These are phyloP conservation scores for Candida fluviatilis DNA, from an alignment of 805 yeast genomes.

Conservation along the genomic window DNA sequence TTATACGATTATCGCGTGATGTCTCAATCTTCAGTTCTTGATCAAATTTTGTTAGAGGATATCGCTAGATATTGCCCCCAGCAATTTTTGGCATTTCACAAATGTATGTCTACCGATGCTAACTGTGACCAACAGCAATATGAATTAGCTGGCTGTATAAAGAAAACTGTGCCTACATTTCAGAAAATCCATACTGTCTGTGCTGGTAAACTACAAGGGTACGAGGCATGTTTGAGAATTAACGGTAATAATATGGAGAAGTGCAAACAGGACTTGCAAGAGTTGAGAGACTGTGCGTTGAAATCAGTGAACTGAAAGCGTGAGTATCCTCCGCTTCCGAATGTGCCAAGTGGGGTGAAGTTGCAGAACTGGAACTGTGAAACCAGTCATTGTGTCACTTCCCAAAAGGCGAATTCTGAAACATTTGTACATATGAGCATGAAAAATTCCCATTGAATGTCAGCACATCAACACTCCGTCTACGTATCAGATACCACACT, in stretches of 20 bases:
- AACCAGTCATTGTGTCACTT: too few species aligned
- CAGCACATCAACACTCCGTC: too few species aligned
- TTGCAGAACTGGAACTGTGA: too few species aligned
- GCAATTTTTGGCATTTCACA: conserved; percentile 67
- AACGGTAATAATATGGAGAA: conserved; percentile 41
- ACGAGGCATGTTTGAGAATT: conserved; percentile 59
- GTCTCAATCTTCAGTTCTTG: conserved; percentile 33
- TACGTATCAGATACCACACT: too few species aligned
- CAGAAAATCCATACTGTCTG: conserved; percentile 64
- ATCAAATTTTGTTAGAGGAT: conserved; percentile 74
- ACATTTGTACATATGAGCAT: too few species aligned
- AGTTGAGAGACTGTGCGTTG: conserved; percentile 64
- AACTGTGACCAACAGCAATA: conserved; percentile 55
- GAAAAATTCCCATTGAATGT: too few species aligned
- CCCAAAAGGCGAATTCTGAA: too few species aligned
- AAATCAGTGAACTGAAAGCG: conserved; percentile 1
- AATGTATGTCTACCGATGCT: conserved; percentile 57
- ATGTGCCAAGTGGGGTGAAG: too few species aligned
- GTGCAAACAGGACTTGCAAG: conserved; percentile 51
- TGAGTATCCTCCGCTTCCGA: not conserved
- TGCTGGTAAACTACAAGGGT: conserved; percentile 50
- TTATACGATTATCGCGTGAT: too few species aligned
- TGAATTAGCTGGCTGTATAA: conserved; percentile 59
- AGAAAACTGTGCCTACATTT: conserved; percentile 63
- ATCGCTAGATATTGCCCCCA: conserved; percentile 74